Base-by-base conservation (phyloP, 495 filamentous ascomycete genomes). In the Xylaria scruposa region DNA sequence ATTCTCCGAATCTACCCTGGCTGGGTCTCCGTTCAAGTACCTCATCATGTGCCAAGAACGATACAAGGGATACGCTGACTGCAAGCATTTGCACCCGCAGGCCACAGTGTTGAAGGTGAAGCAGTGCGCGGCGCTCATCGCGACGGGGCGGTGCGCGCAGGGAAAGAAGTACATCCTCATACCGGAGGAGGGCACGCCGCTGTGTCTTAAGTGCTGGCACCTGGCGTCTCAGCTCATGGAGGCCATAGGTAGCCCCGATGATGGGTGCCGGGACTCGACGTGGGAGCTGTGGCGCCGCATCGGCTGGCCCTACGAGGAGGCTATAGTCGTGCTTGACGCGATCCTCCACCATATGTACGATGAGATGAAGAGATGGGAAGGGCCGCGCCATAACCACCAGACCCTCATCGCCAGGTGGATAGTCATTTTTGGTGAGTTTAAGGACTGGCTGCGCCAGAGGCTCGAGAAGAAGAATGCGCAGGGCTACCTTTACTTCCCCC, bases 201-300 rank as follows among this genome's bases (percentile, higher is more conserved):
- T 29, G 26, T 64, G 61, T 13, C 61, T 1, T 13, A 6, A 12
- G 36, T 64, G 61, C 42, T 33, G 13, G 42, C 12, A 33, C 24
- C 13, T 64, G 9, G 61, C 31, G 26, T 19, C 13, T 6, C 5
- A 15, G 4, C 61, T 64, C 8, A 15, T 47, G 10, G 46, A 51
- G 8, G 9, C 51, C 21, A 21, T 58, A 24, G 53, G 67, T 13
- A 29, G 33, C 31, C 65, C 56, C 8, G 65, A 54, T 6, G 47
- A 29, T 1, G 8, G 3, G 19, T 12, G 21, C 7, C 17, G 13
- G 1, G n/a, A 6, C 17, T 67, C 33, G 19, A 56, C 65, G 9
- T 68, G 67, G 67, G 24, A 17, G 36, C 67, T 68, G n/a, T 68
- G 53, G 38, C 2, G n/a, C 53, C 53, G 36, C 24, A 29, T 68